A percentile compares a stretch with the other conserved stretches of the same genome.
phyloP scores from a whole-genome alignment of 2,329 filamentous ascomycete genomes.

The Trematosphaeria pertusa region DNA sequence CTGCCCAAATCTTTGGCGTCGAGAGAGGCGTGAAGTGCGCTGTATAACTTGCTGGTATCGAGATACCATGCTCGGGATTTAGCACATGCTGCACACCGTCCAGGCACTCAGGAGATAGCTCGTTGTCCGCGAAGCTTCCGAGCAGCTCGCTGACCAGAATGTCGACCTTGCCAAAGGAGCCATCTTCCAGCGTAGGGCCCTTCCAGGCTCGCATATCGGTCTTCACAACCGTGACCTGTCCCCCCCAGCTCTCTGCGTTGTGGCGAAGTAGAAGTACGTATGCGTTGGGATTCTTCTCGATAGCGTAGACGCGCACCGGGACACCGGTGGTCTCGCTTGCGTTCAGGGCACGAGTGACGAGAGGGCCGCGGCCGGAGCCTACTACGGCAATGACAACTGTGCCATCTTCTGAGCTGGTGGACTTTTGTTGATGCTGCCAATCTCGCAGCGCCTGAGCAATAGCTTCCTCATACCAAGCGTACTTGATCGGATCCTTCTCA shows the following conservation, averaged over 20 bases:
- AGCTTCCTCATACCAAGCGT: conserved; percentile 91
- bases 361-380: conserved; percentile 88
- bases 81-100: conserved; percentile 94
- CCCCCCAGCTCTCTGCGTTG: conserved; percentile 79
- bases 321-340: conserved; percentile 80
- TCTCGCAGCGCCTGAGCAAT: conserved; percentile 81
- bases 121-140: conserved; percentile 95
- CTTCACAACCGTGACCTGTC: conserved; percentile 84
- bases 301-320: conserved; percentile 83
- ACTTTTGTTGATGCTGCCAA: conserved; percentile 75
- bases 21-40: conserved; percentile 93
- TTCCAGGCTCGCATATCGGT: conserved; percentile 98
- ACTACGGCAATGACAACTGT: conserved; percentile 88
- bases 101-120: conserved; percentile 93
- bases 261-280: conserved; percentile 91
- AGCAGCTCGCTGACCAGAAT: conserved; percentile 94
- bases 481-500: conserved; percentile 97
- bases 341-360: conserved; percentile 84
- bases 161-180: conserved; percentile 74
- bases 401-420: conserved; percentile 73
- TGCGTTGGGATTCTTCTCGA: conserved; percentile 98
- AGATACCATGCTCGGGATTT: conserved; percentile 81
- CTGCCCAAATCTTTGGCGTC: conserved; percentile 82
- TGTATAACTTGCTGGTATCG: conserved; percentile 91
- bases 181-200: conserved; percentile 69